Evolutionary conservation across 1,284 basidiomycete species (phyloP).

Genomic region (Amylostereum chailletii): DNA sequence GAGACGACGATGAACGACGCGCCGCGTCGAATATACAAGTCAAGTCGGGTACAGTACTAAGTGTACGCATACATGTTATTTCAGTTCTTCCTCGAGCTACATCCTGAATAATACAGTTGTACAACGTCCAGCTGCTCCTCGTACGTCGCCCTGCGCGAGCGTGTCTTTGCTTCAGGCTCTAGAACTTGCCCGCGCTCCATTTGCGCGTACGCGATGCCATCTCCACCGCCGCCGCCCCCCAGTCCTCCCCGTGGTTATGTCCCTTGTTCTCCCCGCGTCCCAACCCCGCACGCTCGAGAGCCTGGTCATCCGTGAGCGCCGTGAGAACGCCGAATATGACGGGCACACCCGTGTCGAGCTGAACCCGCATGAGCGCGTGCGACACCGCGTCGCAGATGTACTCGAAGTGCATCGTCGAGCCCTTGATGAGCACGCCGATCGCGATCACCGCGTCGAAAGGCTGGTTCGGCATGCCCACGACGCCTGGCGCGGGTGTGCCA

Average conservation of each 20-base stretch:
- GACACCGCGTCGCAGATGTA: conserved; percentile 95
- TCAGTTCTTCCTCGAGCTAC: too few species aligned
- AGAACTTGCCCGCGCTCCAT: conserved; percentile 74
- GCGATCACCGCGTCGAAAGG: conserved; percentile 94
- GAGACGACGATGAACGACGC: too few species aligned
- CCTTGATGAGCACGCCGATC: conserved; percentile 97
- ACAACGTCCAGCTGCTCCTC: too few species aligned
- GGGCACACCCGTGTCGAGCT: conserved; percentile 89
- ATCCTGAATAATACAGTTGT: too few species aligned
- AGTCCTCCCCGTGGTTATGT: conserved; percentile 95
- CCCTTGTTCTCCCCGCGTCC: conserved; percentile 57
- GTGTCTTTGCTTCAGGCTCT: too few species aligned
- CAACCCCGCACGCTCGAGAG: conserved; percentile 85
- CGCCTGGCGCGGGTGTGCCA: conserved; percentile 37
- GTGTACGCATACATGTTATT: too few species aligned
- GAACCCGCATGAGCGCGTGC: conserved; percentile 89
- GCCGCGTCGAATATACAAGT: too few species aligned
- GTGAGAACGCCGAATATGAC: conserved; percentile 97
- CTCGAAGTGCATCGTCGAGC: conserved; percentile 95
- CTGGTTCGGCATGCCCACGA: conserved; percentile 37
- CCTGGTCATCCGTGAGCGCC: conserved; percentile 89
- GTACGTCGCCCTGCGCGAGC: too few species aligned
- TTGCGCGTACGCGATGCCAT: conserved; percentile 67
- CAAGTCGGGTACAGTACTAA: too few species aligned
- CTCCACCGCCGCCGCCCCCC: conserved; percentile 93